A percentile compares a stretch with the other conserved stretches of the same genome.
Evolutionary conservation across 1,284 basidiomycete genomes (phyloP).

Genomic region (Pseudozyma tsukubaensis): DNA sequence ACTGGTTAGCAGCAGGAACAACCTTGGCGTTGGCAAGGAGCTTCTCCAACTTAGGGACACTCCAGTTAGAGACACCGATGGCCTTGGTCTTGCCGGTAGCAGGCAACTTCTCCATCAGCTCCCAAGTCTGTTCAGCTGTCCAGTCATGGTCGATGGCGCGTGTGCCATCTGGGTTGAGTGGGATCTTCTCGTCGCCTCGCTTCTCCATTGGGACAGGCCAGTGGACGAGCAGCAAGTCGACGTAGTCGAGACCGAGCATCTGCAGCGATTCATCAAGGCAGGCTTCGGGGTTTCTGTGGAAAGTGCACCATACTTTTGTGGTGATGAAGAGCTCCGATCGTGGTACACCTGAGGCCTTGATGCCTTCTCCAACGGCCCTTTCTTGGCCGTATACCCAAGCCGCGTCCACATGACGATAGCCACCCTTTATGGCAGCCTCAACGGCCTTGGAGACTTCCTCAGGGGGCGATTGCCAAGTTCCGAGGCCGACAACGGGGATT

Average conservation of each 20-base stretch:
- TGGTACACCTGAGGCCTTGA: constrained; percentile 78
- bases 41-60: constrained; percentile 55
- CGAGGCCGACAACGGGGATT: constrained; percentile 63
- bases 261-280: constrained; percentile 79
- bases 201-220: constrained; percentile 74
- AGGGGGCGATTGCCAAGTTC: constrained; percentile 54
- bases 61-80: constrained; percentile 74
- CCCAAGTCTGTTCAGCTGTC: constrained; percentile 81
- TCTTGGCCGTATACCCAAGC: constrained; percentile 74
- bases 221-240: constrained; percentile 75
- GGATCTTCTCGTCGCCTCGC: constrained; percentile 74
- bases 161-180: constrained; percentile 77
- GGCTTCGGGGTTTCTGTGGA: constrained; percentile 71
- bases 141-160: constrained; percentile 75
- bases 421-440: constrained; percentile 54
- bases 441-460: constrained; percentile 72
- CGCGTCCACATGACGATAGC: constrained; percentile 32
- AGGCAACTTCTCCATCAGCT: constrained; percentile 80
- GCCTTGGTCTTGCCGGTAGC: constrained; percentile 80
- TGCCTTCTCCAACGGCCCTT: constrained; percentile 83
- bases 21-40: constrained; percentile 75
- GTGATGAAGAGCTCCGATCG: constrained; percentile 85
- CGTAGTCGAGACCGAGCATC: constrained; percentile 80
- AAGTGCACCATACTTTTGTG: constrained; percentile 78
- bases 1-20: constrained; percentile 78